phyloP scores from a whole-genome alignment of 495 filamentous ascomycete species.

The Hypomontagnella submonticulosa region DNA sequence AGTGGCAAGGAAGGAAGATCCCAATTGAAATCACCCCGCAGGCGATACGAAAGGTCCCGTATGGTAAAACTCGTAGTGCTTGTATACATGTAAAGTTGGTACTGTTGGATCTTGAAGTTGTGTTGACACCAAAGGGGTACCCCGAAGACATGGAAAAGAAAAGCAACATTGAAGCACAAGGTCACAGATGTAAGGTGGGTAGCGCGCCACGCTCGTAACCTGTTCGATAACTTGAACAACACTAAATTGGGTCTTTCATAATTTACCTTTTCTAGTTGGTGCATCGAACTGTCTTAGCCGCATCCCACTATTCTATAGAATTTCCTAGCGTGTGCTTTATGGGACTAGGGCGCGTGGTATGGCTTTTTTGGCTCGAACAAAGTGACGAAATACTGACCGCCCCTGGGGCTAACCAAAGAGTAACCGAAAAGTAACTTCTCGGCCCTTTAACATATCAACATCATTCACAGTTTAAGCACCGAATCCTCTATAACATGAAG shows the following conservation, averaged over 20 bases:
- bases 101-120: not conserved
- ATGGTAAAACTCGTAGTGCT: not conserved
- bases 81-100: not conserved
- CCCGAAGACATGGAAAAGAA: not conserved
- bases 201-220: not conserved
- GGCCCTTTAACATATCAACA: slow-evolving; percentile 2
- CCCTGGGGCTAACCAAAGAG: slow-evolving; percentile 24
- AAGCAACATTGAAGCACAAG: not conserved
- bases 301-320: slow-evolving; percentile 6
- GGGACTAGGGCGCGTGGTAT: not conserved
- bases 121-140: not conserved
- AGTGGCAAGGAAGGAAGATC: slow-evolving; percentile 33
- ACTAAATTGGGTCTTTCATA: slow-evolving; percentile 8
- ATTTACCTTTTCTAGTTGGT: slow-evolving; percentile 21
- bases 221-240: slow-evolving; percentile 9
- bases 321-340: slow-evolving; percentile 19
- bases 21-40: slow-evolving; percentile 31
- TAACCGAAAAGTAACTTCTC: slow-evolving; percentile 1
- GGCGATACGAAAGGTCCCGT: slow-evolving; percentile 4
- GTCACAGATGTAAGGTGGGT: not conserved
- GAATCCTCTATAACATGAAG: too few species aligned
- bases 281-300: slow-evolving; percentile 21
- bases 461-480: not conserved
- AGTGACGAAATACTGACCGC: slow-evolving; percentile 33
- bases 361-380: slow-evolving; percentile 20